phyloP scores from a whole-genome alignment of 2,329 filamentous ascomycete species.

The Magnaporthales sp. region DNA sequence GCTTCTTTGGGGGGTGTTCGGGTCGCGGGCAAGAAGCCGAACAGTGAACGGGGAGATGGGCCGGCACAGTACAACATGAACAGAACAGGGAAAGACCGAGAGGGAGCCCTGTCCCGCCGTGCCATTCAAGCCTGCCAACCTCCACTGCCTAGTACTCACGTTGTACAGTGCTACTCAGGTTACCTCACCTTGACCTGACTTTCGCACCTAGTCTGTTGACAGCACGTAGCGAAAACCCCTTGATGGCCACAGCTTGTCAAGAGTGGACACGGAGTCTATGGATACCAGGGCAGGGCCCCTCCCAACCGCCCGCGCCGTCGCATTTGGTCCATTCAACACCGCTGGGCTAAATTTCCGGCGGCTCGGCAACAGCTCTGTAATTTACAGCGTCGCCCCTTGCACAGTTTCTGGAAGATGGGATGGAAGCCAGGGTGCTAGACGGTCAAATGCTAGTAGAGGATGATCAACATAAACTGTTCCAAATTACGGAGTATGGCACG shows the following conservation, averaged over 20 bases:
- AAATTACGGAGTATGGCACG: neutral
- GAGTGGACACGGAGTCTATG: neutral
- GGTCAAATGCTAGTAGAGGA: neutral
- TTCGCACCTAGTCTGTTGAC: neutral
- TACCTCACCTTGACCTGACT: neutral
- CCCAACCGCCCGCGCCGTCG: neutral
- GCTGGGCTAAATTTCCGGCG: neutral
- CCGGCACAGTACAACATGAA: neutral
- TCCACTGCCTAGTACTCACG: too few relatives aligned
- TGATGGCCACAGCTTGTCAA: neutral
- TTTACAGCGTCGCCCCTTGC: neutral
- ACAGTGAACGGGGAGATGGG: neutral
- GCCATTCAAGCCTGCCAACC: neutral
- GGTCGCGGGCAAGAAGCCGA: neutral
- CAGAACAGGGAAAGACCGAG: neutral
- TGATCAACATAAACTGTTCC: neutral
- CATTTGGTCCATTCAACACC: neutral
- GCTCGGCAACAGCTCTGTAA: neutral
- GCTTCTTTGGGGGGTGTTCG: neutral
- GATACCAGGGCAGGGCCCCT: neutral
- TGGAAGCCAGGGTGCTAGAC: slow-evolving; percentile 1
- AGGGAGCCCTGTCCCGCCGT: neutral
- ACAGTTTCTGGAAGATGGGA: slow-evolving; percentile 1
- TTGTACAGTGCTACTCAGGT: neutral
- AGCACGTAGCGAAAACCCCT: neutral